phyloP scores from a whole-genome alignment of 805 yeast genomes.

The Saturnispora galanensis region DNA sequence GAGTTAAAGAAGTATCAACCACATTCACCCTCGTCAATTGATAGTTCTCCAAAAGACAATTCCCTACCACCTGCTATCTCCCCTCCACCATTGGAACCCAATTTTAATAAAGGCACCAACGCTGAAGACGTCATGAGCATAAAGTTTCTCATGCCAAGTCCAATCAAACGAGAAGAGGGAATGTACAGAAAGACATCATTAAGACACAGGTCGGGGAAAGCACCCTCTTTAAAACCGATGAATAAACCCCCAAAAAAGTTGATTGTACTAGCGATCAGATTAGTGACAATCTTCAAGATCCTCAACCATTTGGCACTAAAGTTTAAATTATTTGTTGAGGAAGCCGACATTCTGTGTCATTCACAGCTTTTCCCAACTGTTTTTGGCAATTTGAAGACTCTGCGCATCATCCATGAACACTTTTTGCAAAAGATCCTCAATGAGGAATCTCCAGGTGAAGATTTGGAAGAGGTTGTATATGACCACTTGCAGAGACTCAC shows the following conservation, averaged over 20 bases:
- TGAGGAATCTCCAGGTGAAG: conserved; percentile 5
- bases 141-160: conserved; percentile 2
- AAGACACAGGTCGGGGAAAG: background rate
- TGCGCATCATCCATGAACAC: conserved; percentile 10
- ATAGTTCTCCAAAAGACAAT: background rate
- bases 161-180: background rate
- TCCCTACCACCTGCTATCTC: too few species aligned
- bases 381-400: conserved; percentile 15
- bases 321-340: conserved; percentile 6
- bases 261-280: conserved; percentile 5
- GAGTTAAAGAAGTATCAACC: conserved; percentile 19
- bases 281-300: conserved; percentile 7
- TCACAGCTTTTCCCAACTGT: conserved; percentile 15
- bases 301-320: conserved; percentile 4
- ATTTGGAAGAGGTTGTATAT: conserved; percentile 11
- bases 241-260: conserved; percentile 8
- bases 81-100: too few species aligned
- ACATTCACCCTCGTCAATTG: background rate
- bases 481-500: conserved; percentile 17
- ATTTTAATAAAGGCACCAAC: too few species aligned
- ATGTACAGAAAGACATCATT: background rate
- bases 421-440: conserved; percentile 10
- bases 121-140: background rate
- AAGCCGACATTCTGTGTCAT: conserved; percentile 14
- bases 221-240: background rate